phyloP scores from a whole-genome alignment of 768 basidiomycete species.

The Cystobasidium ongulense region DNA sequence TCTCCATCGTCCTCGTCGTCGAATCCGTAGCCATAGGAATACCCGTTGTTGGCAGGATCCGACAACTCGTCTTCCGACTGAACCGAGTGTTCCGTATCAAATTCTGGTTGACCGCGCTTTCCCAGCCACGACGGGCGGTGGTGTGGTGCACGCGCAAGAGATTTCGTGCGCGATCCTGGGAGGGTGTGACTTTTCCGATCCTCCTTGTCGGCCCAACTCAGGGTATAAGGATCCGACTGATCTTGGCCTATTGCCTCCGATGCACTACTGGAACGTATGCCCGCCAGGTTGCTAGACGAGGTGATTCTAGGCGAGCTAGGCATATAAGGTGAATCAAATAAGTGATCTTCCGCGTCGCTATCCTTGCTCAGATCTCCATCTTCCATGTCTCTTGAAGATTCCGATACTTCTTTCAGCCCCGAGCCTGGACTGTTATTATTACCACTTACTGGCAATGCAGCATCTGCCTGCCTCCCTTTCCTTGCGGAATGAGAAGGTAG shows the following conservation, averaged over 20 bases:
- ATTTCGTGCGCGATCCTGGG: not conserved
- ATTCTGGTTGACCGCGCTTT: not conserved
- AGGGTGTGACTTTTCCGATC: not conserved
- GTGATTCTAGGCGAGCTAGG: conserved; percentile 20
- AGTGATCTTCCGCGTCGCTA: not conserved
- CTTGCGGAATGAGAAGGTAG: not conserved
- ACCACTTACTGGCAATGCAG: not conserved
- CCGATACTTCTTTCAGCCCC: not conserved
- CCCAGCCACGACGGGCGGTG: not conserved
- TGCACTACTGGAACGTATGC: not conserved
- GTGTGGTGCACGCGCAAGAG: not conserved
- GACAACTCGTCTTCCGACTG: conserved; percentile 19
- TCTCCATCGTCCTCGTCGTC: conserved; percentile 23
- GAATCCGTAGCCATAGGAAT: conserved; percentile 14
- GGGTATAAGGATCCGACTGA: not conserved
- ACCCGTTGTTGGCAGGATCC: conserved; percentile 26
- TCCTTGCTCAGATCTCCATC: not conserved
- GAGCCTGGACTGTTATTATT: not conserved
- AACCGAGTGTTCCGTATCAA: not conserved
- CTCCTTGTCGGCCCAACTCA: conserved; percentile 1
- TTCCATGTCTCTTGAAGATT: not conserved
- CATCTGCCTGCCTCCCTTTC: not conserved
- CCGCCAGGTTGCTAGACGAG: not conserved
- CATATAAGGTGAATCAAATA: conserved; percentile 25
- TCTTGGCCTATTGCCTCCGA: not conserved